Evolutionary conservation across 129 eudicot genomes (phyloP).

Genomic region (Apium graveolens): DNA sequence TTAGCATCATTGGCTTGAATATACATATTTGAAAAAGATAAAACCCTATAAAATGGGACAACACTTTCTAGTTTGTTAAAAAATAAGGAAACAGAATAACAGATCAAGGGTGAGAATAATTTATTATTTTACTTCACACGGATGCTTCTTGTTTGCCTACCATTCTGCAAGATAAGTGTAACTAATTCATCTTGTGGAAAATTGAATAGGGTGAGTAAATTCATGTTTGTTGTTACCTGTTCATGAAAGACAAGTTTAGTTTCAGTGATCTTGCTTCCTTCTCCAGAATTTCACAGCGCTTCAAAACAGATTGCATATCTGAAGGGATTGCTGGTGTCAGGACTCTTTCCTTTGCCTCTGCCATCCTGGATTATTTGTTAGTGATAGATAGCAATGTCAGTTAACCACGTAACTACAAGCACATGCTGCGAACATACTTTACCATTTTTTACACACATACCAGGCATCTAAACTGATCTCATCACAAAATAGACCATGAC

Average conservation of each 20-base stretch:
- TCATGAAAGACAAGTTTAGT: conserved; percentile 82
- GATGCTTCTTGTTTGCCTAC: not conserved
- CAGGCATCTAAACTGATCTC: not conserved
- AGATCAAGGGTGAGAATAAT: not conserved
- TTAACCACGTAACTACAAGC: not conserved
- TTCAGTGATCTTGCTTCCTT: conserved; percentile 84
- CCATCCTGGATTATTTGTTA: conserved; percentile 53
- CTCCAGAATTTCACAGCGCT: conserved; percentile 85
- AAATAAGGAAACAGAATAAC: not conserved
- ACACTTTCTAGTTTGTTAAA: not conserved
- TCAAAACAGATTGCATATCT: conserved; percentile 66
- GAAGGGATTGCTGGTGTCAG: conserved; percentile 61
- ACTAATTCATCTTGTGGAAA: not conserved
- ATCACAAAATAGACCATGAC: not conserved
- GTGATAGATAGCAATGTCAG: not conserved
- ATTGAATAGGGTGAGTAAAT: not conserved
- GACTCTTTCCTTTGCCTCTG: conserved; percentile 86
- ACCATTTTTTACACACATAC: too few species aligned
- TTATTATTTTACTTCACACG: not conserved
- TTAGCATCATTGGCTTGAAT: not conserved
- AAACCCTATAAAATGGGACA: not conserved
- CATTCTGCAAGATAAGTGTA: not conserved
- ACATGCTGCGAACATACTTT: not conserved
- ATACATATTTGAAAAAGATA: not conserved
- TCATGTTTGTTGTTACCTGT: conserved; percentile 34